Evolutionary conservation across 139 green algal species (phyloP).

Genomic region (Haematococcus sp.): DNA sequence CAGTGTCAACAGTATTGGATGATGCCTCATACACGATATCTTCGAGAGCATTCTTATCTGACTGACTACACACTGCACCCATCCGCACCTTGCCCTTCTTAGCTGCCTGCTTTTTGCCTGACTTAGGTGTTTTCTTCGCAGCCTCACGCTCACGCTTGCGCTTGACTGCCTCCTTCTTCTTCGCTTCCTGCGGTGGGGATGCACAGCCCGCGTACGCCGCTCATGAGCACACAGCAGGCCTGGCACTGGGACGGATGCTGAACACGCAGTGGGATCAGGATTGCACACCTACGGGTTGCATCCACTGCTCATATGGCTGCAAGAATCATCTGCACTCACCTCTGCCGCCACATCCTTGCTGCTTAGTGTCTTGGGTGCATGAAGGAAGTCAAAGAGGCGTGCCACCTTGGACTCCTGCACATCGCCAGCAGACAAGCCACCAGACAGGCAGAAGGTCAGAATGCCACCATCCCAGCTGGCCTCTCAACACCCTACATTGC

Average conservation of each 20-base stretch:
- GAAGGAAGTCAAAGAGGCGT: constrained; percentile 60
- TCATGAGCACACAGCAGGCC: too few relatives aligned
- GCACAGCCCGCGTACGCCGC: not conserved
- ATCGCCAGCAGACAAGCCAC: not conserved
- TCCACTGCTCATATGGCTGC: too few relatives aligned
- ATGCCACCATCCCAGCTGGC: too few relatives aligned
- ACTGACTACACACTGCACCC: constrained; percentile 6
- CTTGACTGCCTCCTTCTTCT: constrained; percentile 58
- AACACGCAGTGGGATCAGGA: too few relatives aligned
- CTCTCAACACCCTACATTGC: too few relatives aligned
- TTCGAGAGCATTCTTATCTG: not conserved
- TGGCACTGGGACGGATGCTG: too few relatives aligned
- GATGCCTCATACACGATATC: not conserved
- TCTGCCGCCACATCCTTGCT: constrained; percentile 60
- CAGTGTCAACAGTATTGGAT: not conserved
- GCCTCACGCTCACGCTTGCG: constrained; percentile 48
- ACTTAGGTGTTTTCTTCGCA: constrained; percentile 16
- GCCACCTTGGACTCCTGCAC: constrained; percentile 59
- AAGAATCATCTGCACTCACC: too few relatives aligned
- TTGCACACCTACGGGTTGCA: too few relatives aligned
- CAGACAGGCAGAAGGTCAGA: too few relatives aligned
- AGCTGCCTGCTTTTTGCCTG: constrained; percentile 15
- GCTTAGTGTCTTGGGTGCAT: constrained; percentile 43
- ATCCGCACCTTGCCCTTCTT: constrained; percentile 26
- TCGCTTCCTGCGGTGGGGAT: constrained; percentile 31